These are phyloP conservation scores for Boletales sp. DNA, from an alignment of 768 basidiomycete genomes.

Conservation along the genomic window DNA sequence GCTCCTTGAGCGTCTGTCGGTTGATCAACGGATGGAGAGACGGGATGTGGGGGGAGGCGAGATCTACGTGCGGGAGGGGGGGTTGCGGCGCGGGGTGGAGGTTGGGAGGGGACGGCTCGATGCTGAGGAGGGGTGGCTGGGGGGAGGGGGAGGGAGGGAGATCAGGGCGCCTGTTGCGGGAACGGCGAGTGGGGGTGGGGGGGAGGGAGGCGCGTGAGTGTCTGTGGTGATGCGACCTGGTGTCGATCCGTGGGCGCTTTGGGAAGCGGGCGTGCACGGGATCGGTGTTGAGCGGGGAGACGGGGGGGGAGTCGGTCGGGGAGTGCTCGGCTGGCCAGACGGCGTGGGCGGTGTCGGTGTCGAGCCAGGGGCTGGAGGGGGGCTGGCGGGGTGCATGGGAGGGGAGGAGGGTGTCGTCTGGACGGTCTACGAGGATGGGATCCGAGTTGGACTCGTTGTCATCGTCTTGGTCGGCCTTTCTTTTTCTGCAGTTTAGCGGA, in stretches of 20 bases:
- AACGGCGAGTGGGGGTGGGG: constrained; percentile 28
- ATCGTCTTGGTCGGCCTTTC: constrained; percentile 59
- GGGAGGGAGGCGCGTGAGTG: constrained; percentile 16
- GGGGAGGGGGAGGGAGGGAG: constrained; percentile 29
- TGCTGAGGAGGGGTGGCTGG: constrained; percentile 17
- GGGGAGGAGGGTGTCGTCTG: constrained; percentile 21
- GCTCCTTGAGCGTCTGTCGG: constrained; percentile 74
- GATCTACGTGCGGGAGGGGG: constrained; percentile 36
- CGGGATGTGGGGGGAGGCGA: constrained; percentile 55
- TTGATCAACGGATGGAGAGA: constrained; percentile 75
- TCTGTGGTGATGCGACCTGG: constrained; percentile 8
- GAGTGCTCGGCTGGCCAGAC: constrained; percentile 41
- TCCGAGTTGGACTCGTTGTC: constrained; percentile 25
- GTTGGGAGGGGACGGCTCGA: constrained; percentile 21
- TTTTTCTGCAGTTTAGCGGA: constrained; percentile 55
- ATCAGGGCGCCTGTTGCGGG: constrained; percentile 23
- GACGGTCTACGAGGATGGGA: constrained; percentile 34
- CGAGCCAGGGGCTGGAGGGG: constrained; percentile 28
- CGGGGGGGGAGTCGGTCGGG: constrained; percentile 30
- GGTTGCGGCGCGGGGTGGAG: constrained; percentile 30
- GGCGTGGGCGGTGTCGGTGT: constrained; percentile 25
- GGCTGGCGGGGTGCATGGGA: constrained; percentile 41
- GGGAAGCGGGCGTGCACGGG: constrained; percentile 17
- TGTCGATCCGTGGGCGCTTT: constrained; percentile 33
- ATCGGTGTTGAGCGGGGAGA: constrained; percentile 40